A percentile compares a stretch with the other conserved stretches of the same genome.
These are phyloP conservation scores for Aspergillus fructus DNA, from an alignment of 2,329 filamentous ascomycete species.

Conservation along the genomic window DNA sequence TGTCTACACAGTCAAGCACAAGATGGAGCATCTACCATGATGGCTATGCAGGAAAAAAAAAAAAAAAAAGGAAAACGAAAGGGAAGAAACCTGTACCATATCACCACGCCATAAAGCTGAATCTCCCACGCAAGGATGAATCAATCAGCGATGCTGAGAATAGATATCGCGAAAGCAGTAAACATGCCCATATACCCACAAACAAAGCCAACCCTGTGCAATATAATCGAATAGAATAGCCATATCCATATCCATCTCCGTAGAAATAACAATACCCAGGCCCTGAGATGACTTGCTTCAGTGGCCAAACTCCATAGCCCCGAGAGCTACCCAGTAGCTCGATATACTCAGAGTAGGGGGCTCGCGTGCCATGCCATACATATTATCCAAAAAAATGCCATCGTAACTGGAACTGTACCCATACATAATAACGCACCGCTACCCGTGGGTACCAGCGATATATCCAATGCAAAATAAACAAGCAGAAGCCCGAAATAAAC, in stretches of 20 bases:
- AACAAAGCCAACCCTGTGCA: slow-evolving; percentile 11
- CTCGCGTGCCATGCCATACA: slow-evolving; percentile 7
- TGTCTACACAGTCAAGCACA: slow-evolving; percentile 1
- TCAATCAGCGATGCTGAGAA: slow-evolving; percentile 16
- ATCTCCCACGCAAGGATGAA: slow-evolving; percentile 13
- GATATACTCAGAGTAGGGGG: background rate
- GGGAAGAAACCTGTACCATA: slow-evolving; percentile 21
- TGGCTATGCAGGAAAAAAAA: slow-evolving; percentile 21
- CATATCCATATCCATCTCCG: slow-evolving; percentile 4
- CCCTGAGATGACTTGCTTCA: slow-evolving; percentile 3
- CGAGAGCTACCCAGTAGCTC: slow-evolving; percentile 9
- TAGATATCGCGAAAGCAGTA: slow-evolving; percentile 15
- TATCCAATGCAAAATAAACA: slow-evolving; percentile 12
- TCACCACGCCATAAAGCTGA: slow-evolving; percentile 24
- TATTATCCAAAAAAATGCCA: slow-evolving; percentile 26
- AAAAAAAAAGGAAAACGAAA: background rate
- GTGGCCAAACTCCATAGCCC: slow-evolving; percentile 3
- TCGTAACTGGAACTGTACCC: slow-evolving; percentile 19
- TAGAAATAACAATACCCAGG: background rate
- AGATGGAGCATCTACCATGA: slow-evolving; percentile 8
- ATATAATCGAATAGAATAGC: slow-evolving; percentile 9
- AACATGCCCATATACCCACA: slow-evolving; percentile 11
- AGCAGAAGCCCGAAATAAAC: slow-evolving; percentile 1
- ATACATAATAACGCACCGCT: slow-evolving; percentile 15
- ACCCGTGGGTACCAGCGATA: slow-evolving; percentile 5